phyloP scores from a whole-genome alignment of 2,329 filamentous ascomycete genomes.

The Stenocarpella maydis region DNA sequence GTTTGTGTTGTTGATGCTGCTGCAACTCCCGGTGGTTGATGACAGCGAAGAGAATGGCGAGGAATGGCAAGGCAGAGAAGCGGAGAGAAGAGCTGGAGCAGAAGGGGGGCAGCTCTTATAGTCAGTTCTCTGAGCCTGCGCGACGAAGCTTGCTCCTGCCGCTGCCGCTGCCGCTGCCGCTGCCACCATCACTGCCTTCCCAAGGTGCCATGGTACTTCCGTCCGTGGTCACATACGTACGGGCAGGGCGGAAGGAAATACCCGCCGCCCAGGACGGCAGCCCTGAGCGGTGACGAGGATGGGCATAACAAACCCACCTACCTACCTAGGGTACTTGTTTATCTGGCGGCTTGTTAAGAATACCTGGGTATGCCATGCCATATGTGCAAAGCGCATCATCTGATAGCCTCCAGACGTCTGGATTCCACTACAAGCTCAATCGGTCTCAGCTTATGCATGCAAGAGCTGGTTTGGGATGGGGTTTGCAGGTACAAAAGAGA shows the following conservation, averaged over 20 bases:
- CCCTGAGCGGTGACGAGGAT: not conserved
- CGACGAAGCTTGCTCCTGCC: not conserved
- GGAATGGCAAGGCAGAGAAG: not conserved
- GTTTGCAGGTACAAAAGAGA: too few relatives aligned
- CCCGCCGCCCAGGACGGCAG: not conserved
- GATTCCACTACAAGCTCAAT: not conserved
- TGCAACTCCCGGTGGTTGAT: not conserved
- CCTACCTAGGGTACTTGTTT: too few relatives aligned
- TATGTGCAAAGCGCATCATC: not conserved
- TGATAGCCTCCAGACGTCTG: too few relatives aligned
- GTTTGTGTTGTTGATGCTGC: not conserved
- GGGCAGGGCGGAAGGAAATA: not conserved
- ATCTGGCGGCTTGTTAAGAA: too few relatives aligned
- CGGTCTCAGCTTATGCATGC: not conserved
- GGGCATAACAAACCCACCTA: too few relatives aligned
- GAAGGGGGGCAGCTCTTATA: not conserved
- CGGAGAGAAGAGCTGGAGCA: not conserved
- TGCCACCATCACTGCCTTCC: not conserved
- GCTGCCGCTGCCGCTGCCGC: not conserved
- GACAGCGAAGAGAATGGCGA: constrained; percentile 15
- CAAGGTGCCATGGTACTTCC: not conserved
- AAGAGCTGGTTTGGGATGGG: not conserved
- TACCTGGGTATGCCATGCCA: not conserved
- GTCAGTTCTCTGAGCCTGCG: not conserved
- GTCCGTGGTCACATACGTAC: not conserved